These are phyloP conservation scores for Ophiostoma tasmaniense DNA, from an alignment of 2,329 filamentous ascomycete species.

Conservation along the genomic window DNA sequence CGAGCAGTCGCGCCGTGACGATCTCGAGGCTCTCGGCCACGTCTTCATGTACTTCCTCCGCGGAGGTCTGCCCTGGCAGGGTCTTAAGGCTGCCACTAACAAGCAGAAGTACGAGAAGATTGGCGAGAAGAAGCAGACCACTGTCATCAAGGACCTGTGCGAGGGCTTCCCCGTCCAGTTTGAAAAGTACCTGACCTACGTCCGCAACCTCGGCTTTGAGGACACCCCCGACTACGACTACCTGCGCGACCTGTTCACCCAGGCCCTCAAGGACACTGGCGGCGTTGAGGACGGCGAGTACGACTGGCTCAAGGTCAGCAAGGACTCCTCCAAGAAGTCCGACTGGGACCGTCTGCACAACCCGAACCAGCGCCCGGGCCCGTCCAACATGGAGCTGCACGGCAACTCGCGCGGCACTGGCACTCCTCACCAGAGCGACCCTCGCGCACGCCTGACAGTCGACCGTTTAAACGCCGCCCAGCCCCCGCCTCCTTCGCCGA, in stretches of 20 bases:
- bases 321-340: slow-evolving; percentile 65
- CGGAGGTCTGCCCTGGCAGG: slow-evolving; percentile 77
- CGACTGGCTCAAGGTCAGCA: slow-evolving; percentile 98
- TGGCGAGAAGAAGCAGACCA: slow-evolving; percentile 99
- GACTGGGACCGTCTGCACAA: slow-evolving; percentile 73
- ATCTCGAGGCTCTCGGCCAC: slow-evolving; percentile 78
- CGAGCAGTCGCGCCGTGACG: slow-evolving; percentile 91
- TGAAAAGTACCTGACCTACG: slow-evolving; percentile 94
- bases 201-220: slow-evolving; percentile 95
- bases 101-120: slow-evolving; percentile 99
- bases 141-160: slow-evolving; percentile 90
- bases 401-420: slow-evolving; percentile 60
- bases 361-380: slow-evolving; percentile 67
- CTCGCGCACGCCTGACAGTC: slow-evolving; percentile 59
- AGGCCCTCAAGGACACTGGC: slow-evolving; percentile 86
- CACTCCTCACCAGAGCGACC: slow-evolving; percentile 49
- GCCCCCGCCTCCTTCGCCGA: slow-evolving; percentile 78
- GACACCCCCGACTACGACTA: slow-evolving; percentile 98
- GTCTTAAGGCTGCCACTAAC: slow-evolving; percentile 64
- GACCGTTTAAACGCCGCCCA: slow-evolving; percentile 91
- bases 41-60: slow-evolving; percentile 68
- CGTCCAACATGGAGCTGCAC: slow-evolving; percentile 78
- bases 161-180: slow-evolving; percentile 96
- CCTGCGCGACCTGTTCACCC: slow-evolving; percentile 89
- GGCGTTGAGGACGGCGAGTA: slow-evolving; percentile 97